Evolutionary conservation across 495 filamentous ascomycete genomes (phyloP), one percentile per base, ranked within the genome.

Genomic region (Penicillium diatomitis): DNA sequence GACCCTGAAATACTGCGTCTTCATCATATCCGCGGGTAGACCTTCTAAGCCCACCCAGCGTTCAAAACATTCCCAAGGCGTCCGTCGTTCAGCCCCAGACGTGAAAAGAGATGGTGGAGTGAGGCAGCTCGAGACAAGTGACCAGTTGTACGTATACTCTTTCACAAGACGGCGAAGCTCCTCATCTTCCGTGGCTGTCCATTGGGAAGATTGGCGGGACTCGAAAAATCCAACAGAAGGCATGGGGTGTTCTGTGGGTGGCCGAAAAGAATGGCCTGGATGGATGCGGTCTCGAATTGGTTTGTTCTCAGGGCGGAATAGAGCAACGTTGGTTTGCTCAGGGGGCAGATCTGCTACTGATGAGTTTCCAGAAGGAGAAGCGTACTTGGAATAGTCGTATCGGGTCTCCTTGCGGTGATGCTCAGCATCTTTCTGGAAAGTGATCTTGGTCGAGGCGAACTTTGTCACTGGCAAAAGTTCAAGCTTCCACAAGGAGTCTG

Each of bases 1-100:
- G 7, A 86, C 78, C 59, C 87, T 71, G 75, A 96, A 97, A 62
- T 96, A 97, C 35, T 85, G 85, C 4, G 86, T 94, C 67, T 95
- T 94, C 28, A 80, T 81, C 86, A 96, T 92, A 47, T 98, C 92
- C 36, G 80, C 79, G 11, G 90, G 90, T 34, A 95, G 67, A 4
- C 88, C 88, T 68, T 96, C 92, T 7, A 97, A 70, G 47, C 83
- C 80, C 10, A 95, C 81, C 89, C 91, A 97, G 35, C 94, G 82
- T 62, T 98, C 92, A 58, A 97, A 98, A 60, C 92, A 98, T 68
- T 98, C 92, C 92, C 92, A 98, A 4, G 92, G 90, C 3, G 94
- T 97, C 43, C 92, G 79, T 47, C 92, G 81, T 59, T 96, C 94
- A 8, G 88, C 80, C 9, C 86, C 85, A 41, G 91, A 90, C 27